These are phyloP conservation scores for Chaetomiaceae sp. DNA, from an alignment of 2,329 filamentous ascomycete genomes.

Conservation along the genomic window DNA sequence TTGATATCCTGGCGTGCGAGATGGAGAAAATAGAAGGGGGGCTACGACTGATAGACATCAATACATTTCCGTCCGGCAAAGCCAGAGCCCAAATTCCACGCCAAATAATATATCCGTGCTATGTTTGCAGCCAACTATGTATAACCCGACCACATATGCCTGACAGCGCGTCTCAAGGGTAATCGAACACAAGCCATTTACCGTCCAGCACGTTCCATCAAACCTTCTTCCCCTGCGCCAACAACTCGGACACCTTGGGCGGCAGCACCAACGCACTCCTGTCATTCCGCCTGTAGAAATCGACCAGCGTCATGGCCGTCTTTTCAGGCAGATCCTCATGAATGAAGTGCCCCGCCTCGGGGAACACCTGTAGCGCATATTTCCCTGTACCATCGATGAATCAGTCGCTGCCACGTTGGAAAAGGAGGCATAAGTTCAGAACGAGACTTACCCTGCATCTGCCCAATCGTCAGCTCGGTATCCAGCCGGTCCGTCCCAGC, in stretches of 20 bases:
- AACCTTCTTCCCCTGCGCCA: conserved; percentile 59
- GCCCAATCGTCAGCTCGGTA: conserved; percentile 88
- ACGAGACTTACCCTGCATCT: conserved; percentile 75
- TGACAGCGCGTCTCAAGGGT: not conserved
- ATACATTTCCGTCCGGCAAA: not conserved
- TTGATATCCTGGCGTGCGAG: conserved; percentile 14
- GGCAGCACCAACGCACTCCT: conserved; percentile 78
- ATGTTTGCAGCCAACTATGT: not conserved
- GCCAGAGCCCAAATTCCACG: not conserved
- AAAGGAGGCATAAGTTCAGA: not conserved
- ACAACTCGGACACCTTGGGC: conserved; percentile 79
- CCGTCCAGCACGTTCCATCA: conserved; percentile 25
- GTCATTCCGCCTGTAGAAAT: conserved; percentile 92
- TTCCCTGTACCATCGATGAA: conserved; percentile 54
- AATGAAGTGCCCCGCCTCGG: conserved; percentile 92
- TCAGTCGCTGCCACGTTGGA: not conserved
- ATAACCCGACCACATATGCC: not conserved
- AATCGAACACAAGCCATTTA: not conserved
- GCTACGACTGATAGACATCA: not conserved
- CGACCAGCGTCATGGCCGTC: conserved; percentile 76
- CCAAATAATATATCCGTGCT: not conserved
- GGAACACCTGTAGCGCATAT: conserved; percentile 91
- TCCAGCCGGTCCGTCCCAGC: conserved; percentile 88
- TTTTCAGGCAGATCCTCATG: conserved; percentile 93
- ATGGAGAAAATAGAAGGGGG: not conserved